Evolutionary conservation across 2,329 filamentous ascomycete genomes (phyloP).

Genomic region (Penicillium sp.): DNA sequence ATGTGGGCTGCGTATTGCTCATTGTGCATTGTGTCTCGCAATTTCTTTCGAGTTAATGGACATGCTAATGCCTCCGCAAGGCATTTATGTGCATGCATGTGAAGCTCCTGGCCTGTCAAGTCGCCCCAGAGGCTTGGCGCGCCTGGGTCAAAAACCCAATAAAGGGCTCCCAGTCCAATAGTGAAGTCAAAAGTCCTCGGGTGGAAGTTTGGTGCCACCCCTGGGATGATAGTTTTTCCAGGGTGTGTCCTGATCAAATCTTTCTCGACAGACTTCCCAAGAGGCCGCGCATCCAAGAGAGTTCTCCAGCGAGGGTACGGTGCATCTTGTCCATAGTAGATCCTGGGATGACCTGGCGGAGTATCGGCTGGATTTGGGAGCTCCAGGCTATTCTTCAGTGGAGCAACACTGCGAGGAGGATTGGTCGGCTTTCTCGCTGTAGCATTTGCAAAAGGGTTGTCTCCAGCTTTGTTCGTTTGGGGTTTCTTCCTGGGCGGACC

Average conservation of each 20-base stretch:
- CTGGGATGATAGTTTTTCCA: conserved; percentile 7
- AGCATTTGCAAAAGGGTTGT: background rate
- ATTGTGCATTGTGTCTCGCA: conserved; percentile 11
- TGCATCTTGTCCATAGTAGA: conserved; percentile 16
- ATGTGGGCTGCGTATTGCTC: conserved; percentile 5
- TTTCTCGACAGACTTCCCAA: background rate
- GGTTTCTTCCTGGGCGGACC: background rate
- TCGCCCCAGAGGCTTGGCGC: conserved; percentile 9
- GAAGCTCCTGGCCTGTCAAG: background rate
- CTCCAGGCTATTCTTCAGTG: background rate
- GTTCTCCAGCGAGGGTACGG: conserved; percentile 20
- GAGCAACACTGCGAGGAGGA: background rate
- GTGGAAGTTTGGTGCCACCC: conserved; percentile 1
- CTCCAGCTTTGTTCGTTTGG: background rate
- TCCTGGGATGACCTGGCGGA: background rate
- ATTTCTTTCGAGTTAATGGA: conserved; percentile 13
- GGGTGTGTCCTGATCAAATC: conserved; percentile 14
- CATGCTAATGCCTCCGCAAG: conserved; percentile 21
- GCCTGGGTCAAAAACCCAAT: conserved; percentile 27
- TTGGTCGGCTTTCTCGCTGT: background rate
- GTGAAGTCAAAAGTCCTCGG: conserved; percentile 6
- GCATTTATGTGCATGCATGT: conserved; percentile 17
- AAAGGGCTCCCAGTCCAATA: conserved; percentile 13
- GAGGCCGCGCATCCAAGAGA: background rate
- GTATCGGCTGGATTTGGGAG: background rate